Evolutionary conservation across 2,329 filamentous ascomycete genomes (phyloP), one percentile per base, ranked within the genome.

Genomic region (Lasiodiplodia sp.): DNA sequence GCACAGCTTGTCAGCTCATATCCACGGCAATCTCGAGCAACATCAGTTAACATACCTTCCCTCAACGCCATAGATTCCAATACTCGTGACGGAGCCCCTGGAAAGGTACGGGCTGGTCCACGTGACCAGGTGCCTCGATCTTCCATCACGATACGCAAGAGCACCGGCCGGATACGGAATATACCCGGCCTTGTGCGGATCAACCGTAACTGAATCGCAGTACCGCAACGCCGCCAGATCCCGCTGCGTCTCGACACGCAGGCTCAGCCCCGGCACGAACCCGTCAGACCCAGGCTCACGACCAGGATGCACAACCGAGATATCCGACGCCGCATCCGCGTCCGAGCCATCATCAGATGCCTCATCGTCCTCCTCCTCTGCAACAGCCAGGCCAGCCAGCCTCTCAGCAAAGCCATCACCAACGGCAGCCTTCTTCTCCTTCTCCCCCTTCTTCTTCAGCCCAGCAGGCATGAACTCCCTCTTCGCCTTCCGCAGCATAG

Each of bases 101-200:
- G 79, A 81, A 0, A 84, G 72, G 28, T 79, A 80, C 0, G 82
- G 82, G 1, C 76, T 77, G 0, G 81, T 81, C 83, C 83, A 85
- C 0, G 83, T 83, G 28, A 85, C 78, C 4, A 83, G 68, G 68
- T 78, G 79, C 38, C 80, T 74, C 80, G 84, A 83, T 0, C 83
- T 72, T 0, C 77, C 82, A 56, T 85, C 83, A 0, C 79, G 76
- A 60, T 84, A 85, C 4, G 78, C 79, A 21, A 85, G 68, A 1
- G 78, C 79, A 4, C 83, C 83, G 0, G 82, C 81, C 0, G 83
- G 83, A 66, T 85, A 85, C 0, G 80, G 81, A 37, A 84, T 82
- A 52, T 85, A 84, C 0, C 82, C 83, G 2, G 81, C 77, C 68
- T 85, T 85, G 68, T 85, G 82, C 0, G 83, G 83, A 68, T 86